Evolutionary conservation across 352 stramenopile species (phyloP), one percentile per base, ranked within the genome.

Genomic region (Bremia lactucae): DNA sequence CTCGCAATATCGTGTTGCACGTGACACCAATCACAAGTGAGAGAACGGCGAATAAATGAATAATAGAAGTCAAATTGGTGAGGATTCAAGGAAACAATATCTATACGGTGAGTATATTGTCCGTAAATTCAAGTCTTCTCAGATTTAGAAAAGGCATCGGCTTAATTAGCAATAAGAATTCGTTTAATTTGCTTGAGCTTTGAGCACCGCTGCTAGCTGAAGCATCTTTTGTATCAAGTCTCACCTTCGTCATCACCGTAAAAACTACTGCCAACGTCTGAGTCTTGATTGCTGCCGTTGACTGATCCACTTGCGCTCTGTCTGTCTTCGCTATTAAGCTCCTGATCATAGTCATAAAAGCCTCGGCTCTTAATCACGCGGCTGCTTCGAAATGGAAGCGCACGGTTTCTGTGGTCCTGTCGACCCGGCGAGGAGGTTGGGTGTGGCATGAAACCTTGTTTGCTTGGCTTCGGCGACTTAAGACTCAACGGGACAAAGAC

Each of bases 281-380:
- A 55, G 13, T 35, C 42, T 7, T 58, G 36, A 18, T 33, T 19
- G 25, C 46, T 66, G 13, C 41, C 46, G 40, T 13, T 50, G 28
- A 49, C 15, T 5, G 44, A 53, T 58, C 18, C 50, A 46, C 51
- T 57, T 20, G 31, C 36, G 6, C 51, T 31, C 3, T 28, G 9
- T 26, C 41, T 54, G 31, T 55, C 39, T 15, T 52, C 43, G 8
- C 26, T 43, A 18, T 52, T 57, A 5, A 47, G 14, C 21, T 60
- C 58, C 13, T 61, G 41, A 4, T 78, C 63, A 18, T 86, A 55
- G 42, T 83, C 63, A 40, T 88, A 88, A 36, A 83, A 88, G 0
- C 75, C 75, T 21, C 75, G 64, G 46, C 75, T 88, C 49, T 80
- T 80, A 46, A 88, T 88, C 13, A 84, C 66, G 6, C 75, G 75